Conservation (phyloP, 2,329 filamentous ascomycete species). For the Boeremia lycopersici region DNA sequence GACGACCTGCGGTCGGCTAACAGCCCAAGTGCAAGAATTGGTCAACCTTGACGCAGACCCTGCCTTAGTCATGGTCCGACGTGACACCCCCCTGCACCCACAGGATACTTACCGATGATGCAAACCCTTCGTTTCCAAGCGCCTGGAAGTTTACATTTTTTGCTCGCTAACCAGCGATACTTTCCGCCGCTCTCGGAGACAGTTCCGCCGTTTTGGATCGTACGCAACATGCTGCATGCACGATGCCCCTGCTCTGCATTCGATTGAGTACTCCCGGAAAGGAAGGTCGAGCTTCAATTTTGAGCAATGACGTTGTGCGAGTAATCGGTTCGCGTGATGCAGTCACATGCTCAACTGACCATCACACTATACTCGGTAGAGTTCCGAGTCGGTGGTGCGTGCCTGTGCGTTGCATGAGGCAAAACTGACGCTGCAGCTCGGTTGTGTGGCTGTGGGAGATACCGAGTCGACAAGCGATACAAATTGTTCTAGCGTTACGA, state of each 20-base stretch:
- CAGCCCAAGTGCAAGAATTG: not conserved
- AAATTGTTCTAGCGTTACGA: too few relatives aligned
- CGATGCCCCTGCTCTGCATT: too few relatives aligned
- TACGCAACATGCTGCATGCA: not conserved
- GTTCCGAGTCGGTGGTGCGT: not conserved
- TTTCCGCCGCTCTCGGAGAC: not conserved
- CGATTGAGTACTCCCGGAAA: not conserved
- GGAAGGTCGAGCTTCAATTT: not conserved
- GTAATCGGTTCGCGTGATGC: not conserved
- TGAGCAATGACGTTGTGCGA: not conserved
- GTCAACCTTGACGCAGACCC: not conserved
- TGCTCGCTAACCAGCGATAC: not conserved
- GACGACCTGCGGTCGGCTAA: not conserved
- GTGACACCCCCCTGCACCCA: not conserved
- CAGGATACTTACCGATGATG: not conserved
- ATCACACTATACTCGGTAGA: not conserved
- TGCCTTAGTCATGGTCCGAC: not conserved
- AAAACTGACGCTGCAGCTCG: not conserved
- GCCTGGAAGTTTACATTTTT: not conserved
- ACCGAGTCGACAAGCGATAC: not conserved
- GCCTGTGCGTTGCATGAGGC: not conserved
- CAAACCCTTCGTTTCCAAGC: not conserved
- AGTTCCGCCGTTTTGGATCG: not conserved
- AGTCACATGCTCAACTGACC: not conserved
- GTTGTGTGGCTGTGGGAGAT: not conserved